Percentiles rank a stretch among this genome's conserved stretches.
Conservation (phyloP, 257 asterid genomes). For the Buddleja alternifolia region DNA sequence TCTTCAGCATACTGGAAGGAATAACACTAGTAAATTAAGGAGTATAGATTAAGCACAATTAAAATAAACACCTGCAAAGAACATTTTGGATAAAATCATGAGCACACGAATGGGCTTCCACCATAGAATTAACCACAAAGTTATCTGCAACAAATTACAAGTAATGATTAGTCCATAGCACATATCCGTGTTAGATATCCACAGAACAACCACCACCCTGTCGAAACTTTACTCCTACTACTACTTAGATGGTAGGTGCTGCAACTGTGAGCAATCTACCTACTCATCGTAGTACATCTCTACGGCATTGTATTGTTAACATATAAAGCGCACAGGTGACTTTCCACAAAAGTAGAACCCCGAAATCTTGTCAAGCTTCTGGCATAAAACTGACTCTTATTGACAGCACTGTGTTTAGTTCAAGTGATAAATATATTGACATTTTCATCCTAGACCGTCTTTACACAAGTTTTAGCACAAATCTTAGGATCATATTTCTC, state of each 20-base stretch:
- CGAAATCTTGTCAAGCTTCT: conserved; percentile 8
- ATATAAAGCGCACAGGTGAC: background rate
- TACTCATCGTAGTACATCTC: conserved; percentile 2
- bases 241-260: background rate
- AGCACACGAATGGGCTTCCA: conserved; percentile 76
- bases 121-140: conserved; percentile 82
- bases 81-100: conserved; percentile 77
- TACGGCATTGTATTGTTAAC: background rate
- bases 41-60: conserved; percentile 12
- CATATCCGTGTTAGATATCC: background rate
- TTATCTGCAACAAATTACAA: conserved; percentile 55
- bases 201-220: conserved; percentile 14
- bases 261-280: conserved; percentile 13
- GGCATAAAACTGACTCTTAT: background rate
- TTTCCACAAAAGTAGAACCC: background rate
- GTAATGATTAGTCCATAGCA: conserved; percentile 19
- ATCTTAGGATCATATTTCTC: no score
- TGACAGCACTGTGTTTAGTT: background rate
- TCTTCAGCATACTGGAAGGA: conserved; percentile 32
- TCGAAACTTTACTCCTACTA: background rate
- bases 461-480: no score
- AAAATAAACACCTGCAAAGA: conserved; percentile 81
- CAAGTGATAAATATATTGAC: background rate
- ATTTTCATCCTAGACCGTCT: no score
- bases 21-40: conserved; percentile 17